phyloP scores from a whole-genome alignment of 225 moss, liverwort and hornwort species.

The Thuidium tamariscinum region DNA sequence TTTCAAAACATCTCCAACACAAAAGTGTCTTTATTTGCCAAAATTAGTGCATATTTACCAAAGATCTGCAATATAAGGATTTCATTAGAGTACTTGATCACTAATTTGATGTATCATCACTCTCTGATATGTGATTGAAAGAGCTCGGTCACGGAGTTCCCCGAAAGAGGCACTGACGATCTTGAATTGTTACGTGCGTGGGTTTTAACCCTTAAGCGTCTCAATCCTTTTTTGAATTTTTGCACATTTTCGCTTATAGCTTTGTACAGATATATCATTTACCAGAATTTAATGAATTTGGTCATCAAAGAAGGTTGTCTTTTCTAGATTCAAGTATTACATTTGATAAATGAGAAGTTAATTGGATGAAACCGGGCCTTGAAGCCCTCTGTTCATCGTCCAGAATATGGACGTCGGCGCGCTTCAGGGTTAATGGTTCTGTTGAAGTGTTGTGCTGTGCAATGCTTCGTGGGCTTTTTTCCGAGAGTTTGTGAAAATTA shows the following conservation, averaged over 20 bases:
- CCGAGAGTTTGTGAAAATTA: background rate
- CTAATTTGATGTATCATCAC: background rate
- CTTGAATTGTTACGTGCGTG: background rate
- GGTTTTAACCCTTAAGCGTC: no score
- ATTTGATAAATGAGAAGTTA: no score
- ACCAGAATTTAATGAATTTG: no score
- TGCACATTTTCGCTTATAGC: no score
- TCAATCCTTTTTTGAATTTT: no score
- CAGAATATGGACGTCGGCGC: no score
- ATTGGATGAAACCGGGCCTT: no score
- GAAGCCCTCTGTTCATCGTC: no score
- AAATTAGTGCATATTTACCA: background rate
- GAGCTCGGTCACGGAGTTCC: background rate
- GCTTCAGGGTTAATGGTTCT: no score
- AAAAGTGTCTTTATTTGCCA: background rate
- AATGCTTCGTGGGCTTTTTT: background rate
- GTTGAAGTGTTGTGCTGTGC: background rate
- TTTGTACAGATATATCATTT: no score
- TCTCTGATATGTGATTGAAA: background rate
- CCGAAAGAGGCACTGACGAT: background rate
- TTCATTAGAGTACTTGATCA: background rate
- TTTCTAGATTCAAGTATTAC: no score
- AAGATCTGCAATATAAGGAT: background rate
- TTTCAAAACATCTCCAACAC: background rate
- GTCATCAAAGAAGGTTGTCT: no score